Base-by-base conservation (phyloP, 352 stramenopile genomes). In the Phytopythium kandeliae region DNA sequence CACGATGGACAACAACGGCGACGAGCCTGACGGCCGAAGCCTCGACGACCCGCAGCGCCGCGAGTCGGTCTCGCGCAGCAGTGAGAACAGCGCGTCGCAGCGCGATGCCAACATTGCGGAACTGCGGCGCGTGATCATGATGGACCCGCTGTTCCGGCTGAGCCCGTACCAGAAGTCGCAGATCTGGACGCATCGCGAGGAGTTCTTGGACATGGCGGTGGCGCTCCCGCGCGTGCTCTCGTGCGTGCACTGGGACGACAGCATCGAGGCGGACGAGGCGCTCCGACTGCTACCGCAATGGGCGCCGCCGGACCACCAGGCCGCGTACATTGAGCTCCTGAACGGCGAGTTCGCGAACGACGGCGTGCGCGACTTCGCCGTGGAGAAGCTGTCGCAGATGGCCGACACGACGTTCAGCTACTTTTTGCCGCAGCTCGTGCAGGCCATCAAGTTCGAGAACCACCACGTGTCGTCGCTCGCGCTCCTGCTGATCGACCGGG, bases 391-490 rank as follows among this genome's bases (percentile, higher is more conserved):
- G n/a, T 58, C 65, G 9, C 65, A 83, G 17, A 92, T 96, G 80
- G 71, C 78, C n/a, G 85, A 96, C 45, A 85, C 78, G 4, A 88
- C 82, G 6, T 91, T 96, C 51, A 89, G 80, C 49, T 92, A 92
- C 35, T 90, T 95, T 46, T 65, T 96, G 25, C 85, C 84, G 0
- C 86, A 96, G 51, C 80, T 96, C 30, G 84, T 96, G 16, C 86
- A 96, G 54, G 84, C 80, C 15, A 74, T 96, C 46, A 96, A 96
- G 62, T 95, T 89, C 34, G 86, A 96, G 55, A 89, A 86, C 54
- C 85, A 95, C 44, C 78, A 93, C 50, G 62, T 87, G 22, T 92
- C 78, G 3, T 71, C 83, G 4, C 54, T 96, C 9, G 63, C 78
- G 2, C 73, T 89, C 61, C 61, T 91, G 37, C 60, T 96, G 3